A percentile compares a stretch with the other conserved stretches of the same genome.
Evolutionary conservation across 345 rosid genomes (phyloP).

Genomic region (Geranium rotundifolium): DNA sequence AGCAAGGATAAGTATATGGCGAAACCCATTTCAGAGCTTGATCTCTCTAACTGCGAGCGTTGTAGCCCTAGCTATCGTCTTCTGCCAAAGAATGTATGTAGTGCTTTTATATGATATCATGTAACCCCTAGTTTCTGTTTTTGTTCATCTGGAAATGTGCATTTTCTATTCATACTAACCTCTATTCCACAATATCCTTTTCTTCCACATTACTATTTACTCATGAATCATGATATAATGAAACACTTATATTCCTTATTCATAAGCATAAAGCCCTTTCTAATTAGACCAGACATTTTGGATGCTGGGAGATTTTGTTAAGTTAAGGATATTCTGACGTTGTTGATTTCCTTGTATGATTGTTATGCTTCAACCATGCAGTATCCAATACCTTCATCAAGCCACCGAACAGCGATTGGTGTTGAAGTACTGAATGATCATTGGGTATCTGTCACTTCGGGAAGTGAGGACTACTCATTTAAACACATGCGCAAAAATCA

Average conservation of each 20-base stretch:
- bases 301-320: neutral
- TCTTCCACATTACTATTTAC: neutral
- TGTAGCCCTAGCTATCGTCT: slow-evolving; percentile 98
- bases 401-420: slow-evolving; percentile 78
- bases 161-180: no score
- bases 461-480: slow-evolving; percentile 99
- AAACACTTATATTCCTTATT: neutral
- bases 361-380: slow-evolving; percentile 31
- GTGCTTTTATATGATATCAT: neutral
- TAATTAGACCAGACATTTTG: neutral
- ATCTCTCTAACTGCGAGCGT: slow-evolving; percentile 85
- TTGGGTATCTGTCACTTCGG: slow-evolving; percentile 98
- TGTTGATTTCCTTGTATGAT: neutral
- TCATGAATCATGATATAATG: neutral
- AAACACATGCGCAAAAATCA: slow-evolving; percentile 99
- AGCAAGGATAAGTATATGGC: slow-evolving; percentile 68
- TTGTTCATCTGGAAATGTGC: slow-evolving; percentile 6
- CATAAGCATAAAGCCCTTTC: neutral
- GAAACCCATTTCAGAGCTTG: slow-evolving; percentile 88
- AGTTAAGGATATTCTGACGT: neutral
- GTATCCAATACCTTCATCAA: slow-evolving; percentile 75
- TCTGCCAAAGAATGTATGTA: slow-evolving; percentile 66
- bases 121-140: neutral
- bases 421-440: slow-evolving; percentile 78
- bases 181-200: neutral